Base-by-base conservation (phyloP, 352 stramenopile species). In the Thraustochytrium sp. region DNA sequence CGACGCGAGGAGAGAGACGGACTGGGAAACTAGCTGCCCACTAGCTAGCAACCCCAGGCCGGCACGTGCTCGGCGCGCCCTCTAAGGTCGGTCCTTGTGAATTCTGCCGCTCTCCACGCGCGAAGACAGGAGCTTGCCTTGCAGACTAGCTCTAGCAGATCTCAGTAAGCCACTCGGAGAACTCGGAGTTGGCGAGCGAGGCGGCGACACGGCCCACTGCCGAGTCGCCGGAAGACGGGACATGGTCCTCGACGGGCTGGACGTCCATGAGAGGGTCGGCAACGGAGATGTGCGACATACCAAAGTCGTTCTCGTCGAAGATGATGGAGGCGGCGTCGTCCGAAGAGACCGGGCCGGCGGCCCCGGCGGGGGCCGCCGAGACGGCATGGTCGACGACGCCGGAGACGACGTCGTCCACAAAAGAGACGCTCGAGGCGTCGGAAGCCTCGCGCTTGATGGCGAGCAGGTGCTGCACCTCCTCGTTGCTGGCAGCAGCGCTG, bases 221-320 rank as follows among this genome's bases (percentile, higher is more conserved):
- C 9, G 59, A 72, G 26, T 72, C 59, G 40, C 40, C n/a, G 26
- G 59, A 72, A 44, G 59, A 72, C 8, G 59, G 59, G 9, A 72
- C 59, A 31, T 26, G 59, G 8, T 72, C 59, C 9, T 72, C 59
- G 34, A 5, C 40, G 40, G 59, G 26, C 18, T 72, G 34, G 13
- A 72, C 59, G 26, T 72, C 59, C 59, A 72, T 72, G 2, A 75
- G 62, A 21, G 62, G 62, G 62, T 75, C 62, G 2, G 44, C 62
- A 2, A 75, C 62, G 44, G 62, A 75, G 2, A 75, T 75, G 62
- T 75, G 62, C 11, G 37, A 11, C 62, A 75, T 75, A 37, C 62
- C 62, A 75, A 75, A 75, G 44, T 75, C 62, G 44, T 75, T 75
- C 2, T 75, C 62, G 37, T 54, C 37, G 46, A 72, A 72, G 59